These are phyloP conservation scores for Iberis amara DNA, from an alignment of 441 rosid species.

Conservation along the genomic window DNA sequence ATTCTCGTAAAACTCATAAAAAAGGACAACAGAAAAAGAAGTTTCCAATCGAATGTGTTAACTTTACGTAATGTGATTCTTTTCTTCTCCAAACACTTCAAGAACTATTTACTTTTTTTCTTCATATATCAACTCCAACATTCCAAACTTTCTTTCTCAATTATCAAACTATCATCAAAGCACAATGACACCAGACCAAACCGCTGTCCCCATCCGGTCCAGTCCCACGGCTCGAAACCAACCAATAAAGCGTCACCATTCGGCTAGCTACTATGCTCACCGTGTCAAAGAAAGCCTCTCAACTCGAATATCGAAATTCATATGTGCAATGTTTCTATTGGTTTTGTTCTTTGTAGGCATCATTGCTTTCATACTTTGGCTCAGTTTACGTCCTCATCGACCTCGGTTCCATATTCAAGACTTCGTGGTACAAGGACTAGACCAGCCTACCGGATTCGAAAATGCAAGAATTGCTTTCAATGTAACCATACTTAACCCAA, in stretches of 20 bases:
- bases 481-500: constrained; percentile 58
- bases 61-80: constrained; percentile 37
- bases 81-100: constrained; percentile 39
- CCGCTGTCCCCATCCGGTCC: constrained; percentile 33
- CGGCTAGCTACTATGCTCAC: constrained; percentile 49
- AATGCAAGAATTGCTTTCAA: constrained; percentile 55
- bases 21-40: neutral
- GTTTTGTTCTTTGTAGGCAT: constrained; percentile 47
- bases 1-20: neutral
- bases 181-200: constrained; percentile 31
- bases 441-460: constrained; percentile 51
- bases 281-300: constrained; percentile 67
- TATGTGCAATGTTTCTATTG: constrained; percentile 52
- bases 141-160: constrained; percentile 3
- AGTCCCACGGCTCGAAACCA: constrained; percentile 7
- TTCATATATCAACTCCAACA: constrained; percentile 23
- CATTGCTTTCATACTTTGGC: constrained; percentile 63
- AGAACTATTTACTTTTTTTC: constrained; percentile 31
- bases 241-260: constrained; percentile 36
- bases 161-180: neutral
- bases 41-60: constrained; percentile 8
- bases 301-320: constrained; percentile 45
- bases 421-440: constrained; percentile 52
- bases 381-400: constrained; percentile 83
- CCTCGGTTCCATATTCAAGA: constrained; percentile 53